Conservation (phyloP, 2,329 filamentous ascomycete genomes). For the Ascochyta clinopodiicola region DNA sequence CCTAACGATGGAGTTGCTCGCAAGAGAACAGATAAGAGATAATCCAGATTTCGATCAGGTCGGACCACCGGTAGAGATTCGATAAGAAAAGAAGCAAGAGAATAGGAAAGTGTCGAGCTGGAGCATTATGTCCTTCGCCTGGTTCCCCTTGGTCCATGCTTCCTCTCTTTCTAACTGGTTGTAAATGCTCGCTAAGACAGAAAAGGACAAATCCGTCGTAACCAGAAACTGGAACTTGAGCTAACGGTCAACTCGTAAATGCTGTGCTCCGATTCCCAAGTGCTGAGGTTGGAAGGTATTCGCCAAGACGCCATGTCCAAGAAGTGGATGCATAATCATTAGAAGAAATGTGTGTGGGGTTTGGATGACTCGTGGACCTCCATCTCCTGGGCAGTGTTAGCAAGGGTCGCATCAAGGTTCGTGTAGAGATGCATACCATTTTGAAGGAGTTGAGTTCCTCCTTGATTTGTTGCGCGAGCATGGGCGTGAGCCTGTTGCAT, state of each 20-base stretch:
- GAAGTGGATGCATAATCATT: conserved; percentile 58
- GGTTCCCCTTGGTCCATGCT: conserved; percentile 30
- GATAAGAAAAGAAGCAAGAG: conserved; percentile 31
- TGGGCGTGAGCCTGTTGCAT: conserved; percentile 95
- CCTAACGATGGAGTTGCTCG: conserved; percentile 26
- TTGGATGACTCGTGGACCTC: conserved; percentile 99
- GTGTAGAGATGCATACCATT: conserved; percentile 72
- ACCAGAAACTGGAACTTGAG: conserved; percentile 50
- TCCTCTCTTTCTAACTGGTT: conserved; percentile 44
- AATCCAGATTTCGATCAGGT: conserved; percentile 25
- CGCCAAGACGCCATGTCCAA: conserved; percentile 53
- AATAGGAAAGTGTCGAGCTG: conserved; percentile 35
- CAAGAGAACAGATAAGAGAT: conserved; percentile 28
- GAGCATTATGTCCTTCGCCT: conserved; percentile 32
- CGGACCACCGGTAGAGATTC: conserved; percentile 32
- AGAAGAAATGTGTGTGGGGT: conserved; percentile 99
- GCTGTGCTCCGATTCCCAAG: conserved; percentile 47
- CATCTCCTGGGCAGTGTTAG: conserved; percentile 82
- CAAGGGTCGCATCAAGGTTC: background rate
- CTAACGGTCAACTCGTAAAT: conserved; percentile 50
- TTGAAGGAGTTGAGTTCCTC: conserved; percentile 99
- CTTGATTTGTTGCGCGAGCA: conserved; percentile 98
- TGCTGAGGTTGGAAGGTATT: conserved; percentile 44
- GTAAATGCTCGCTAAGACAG: conserved; percentile 52
- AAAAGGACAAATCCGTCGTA: conserved; percentile 49